These are phyloP conservation scores for Salicornia ramosissima DNA, from an alignment of 148 eudicot genomes.

Conservation along the genomic window DNA sequence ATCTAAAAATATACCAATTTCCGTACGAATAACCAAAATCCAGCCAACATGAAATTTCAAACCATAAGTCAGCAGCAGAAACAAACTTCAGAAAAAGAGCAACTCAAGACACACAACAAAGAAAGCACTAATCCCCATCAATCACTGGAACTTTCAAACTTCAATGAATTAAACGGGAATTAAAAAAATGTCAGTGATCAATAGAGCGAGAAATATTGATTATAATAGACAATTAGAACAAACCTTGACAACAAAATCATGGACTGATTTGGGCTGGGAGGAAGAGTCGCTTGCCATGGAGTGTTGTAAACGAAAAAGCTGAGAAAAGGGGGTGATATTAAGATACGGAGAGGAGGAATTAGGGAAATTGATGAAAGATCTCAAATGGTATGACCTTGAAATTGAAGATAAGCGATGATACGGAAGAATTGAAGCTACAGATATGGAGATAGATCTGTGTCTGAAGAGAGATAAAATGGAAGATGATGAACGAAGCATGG, in stretches of 20 bases:
- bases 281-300: conserved; percentile 32
- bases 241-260: conserved; percentile 49
- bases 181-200: background rate
- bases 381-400: conserved; percentile 21
- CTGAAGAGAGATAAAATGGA: conserved; percentile 18
- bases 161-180: no score
- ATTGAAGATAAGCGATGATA: conserved; percentile 7
- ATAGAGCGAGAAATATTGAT: background rate
- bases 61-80: no score
- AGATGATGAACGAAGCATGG: conserved; percentile 12
- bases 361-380: conserved; percentile 12
- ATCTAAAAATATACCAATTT: no score
- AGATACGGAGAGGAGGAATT: conserved; percentile 18
- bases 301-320: conserved; percentile 12
- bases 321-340: background rate
- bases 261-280: conserved; percentile 35
- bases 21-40: no score
- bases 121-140: no score
- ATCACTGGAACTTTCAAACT: no score
- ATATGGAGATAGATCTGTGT: background rate
- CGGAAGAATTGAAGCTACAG: conserved; percentile 4
- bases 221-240: background rate
- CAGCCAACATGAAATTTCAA: no score
- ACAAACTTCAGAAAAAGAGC: no score
- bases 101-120: no score